Percentiles rank a stretch among this genome's conserved stretches.
Evolutionary conservation across 2,329 filamentous ascomycete species (phyloP).

Genomic region (Exophiala alcalophila): DNA sequence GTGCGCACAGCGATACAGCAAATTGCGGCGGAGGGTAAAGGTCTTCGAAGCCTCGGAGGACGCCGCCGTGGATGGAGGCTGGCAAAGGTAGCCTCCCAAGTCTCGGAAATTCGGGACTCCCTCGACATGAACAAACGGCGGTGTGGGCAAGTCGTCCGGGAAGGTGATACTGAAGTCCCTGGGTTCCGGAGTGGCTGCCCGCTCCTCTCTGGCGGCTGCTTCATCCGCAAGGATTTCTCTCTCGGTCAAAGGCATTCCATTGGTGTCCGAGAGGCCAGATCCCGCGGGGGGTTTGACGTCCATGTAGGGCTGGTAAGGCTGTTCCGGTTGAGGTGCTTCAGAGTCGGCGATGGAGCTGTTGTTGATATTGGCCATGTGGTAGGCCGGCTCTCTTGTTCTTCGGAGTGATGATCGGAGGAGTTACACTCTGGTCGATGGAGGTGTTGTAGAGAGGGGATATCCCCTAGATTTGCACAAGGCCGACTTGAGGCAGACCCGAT

Average conservation of each 20-base stretch:
- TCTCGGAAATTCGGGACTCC: constrained; percentile 69
- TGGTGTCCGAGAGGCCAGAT: constrained; percentile 11
- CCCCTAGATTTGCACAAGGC: too few species aligned
- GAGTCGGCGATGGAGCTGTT: constrained; percentile 2
- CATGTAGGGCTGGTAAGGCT: constrained; percentile 21
- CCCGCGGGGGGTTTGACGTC: constrained; percentile 12
- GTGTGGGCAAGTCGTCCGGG: constrained; percentile 27
- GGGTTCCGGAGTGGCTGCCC: constrained; percentile 21
- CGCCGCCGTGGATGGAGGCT: constrained; percentile 5
- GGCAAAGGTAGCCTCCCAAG: constrained; percentile 56
- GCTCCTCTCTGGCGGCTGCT: constrained; percentile 8
- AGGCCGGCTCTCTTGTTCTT: too few species aligned
- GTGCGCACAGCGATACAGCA: constrained; percentile 68
- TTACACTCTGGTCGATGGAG: too few species aligned
- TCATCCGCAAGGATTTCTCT: constrained; percentile 16
- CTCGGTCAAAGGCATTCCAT: constrained; percentile 18
- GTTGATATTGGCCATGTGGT: not conserved
- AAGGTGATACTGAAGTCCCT: constrained; percentile 23
- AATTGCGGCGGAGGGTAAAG: constrained; percentile 46
- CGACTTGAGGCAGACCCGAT: too few species aligned
- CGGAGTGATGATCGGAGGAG: too few species aligned
- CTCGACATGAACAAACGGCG: constrained; percentile 41
- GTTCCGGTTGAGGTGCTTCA: constrained; percentile 9
- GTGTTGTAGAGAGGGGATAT: too few species aligned
- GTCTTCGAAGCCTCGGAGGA: constrained; percentile 9